Base-by-base conservation (phyloP, 2,329 filamentous ascomycete genomes). In the Alternaria ventricosa region DNA sequence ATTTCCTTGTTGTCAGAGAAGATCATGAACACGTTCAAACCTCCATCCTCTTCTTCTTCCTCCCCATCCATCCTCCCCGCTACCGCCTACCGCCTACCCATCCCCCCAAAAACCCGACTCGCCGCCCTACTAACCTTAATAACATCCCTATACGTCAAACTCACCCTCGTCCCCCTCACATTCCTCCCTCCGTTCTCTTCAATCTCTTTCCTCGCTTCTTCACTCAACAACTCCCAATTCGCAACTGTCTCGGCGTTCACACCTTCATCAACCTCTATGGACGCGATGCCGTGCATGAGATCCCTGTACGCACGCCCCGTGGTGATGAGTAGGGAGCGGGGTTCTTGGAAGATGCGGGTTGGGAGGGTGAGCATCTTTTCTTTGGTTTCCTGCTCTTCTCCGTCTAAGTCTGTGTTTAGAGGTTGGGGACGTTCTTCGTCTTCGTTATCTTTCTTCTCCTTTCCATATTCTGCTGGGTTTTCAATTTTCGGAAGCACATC, bases 141-240 rank as follows among this genome's bases (percentile, higher is more conserved):
- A 44, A 98, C 95, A 82, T 98, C 94, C 68, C 95, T 87, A 76
- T 96, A 95, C 1, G 92, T 96, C 68, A 95, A 82, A 79, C 92
- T 94, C 25, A 89, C 88, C 60, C 92, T 87, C 11, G 85, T 89
- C 46, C 82, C 79, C 45, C 92, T 86, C 55, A 83, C 72, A 74
- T 87, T 90, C 45, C 79, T 80, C 2, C 90, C 90, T 11, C 83
- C 81, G 84, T 55, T 72, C 65, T 47, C 67, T 12, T 74, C 73
- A 28, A 83, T 71, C 4, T n/a, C 22, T 5, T 82, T 78, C 2
- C 78, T 76, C 20, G 20, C 49, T 41, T 53, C 49, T 18, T 87
- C 84, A 8, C 86, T 84, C 36, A 95, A 81, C 15, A 93, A 79
- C 10, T 82, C 71, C 92, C 92, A 96, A 75, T 96, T 96, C 49